phyloP scores from a whole-genome alignment of 306 rosid genomes.

The Psophocarpus tetragonolobus region DNA sequence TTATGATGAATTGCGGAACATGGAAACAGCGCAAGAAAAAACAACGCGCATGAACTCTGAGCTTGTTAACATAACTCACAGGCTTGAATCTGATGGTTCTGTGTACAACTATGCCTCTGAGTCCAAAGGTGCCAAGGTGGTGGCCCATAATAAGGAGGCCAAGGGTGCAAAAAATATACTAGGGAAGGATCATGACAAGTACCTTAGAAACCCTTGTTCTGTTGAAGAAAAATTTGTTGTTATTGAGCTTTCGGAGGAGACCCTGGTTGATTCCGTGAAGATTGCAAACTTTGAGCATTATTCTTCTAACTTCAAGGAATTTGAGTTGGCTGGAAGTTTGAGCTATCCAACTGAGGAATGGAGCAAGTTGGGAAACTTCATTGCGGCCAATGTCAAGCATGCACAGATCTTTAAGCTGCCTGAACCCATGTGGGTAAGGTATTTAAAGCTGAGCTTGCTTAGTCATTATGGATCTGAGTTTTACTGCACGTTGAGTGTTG shows the following conservation, averaged over 20 bases:
- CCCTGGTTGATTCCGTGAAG: constrained; percentile 72
- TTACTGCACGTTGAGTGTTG: constrained; percentile 83
- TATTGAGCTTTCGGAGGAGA: constrained; percentile 85
- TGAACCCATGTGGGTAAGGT: constrained; percentile 83
- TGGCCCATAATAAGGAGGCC: constrained; percentile 86
- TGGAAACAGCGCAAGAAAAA: constrained; percentile 49
- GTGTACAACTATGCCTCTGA: constrained; percentile 89
- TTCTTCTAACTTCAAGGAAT: constrained; percentile 86
- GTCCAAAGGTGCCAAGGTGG: constrained; percentile 88
- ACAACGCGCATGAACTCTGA: constrained; percentile 18
- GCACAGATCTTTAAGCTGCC: constrained; percentile 70
- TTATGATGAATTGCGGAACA: constrained; percentile 53
- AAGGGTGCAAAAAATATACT: constrained; percentile 80
- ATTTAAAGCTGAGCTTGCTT: constrained; percentile 64
- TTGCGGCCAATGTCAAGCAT: constrained; percentile 79
- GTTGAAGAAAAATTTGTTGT: constrained; percentile 74
- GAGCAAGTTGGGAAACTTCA: constrained; percentile 59
- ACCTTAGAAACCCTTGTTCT: constrained; percentile 88
- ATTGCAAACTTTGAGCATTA: constrained; percentile 91
- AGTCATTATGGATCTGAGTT: constrained; percentile 93
- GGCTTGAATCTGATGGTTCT: constrained; percentile 76
- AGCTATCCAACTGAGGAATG: constrained; percentile 73
- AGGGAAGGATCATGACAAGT: constrained; percentile 80
- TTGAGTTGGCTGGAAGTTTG: constrained; percentile 69
- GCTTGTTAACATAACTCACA: constrained; percentile 59